phyloP scores from a whole-genome alignment of 2,329 filamentous ascomycete species.

The Erysiphe neolycopersici region DNA sequence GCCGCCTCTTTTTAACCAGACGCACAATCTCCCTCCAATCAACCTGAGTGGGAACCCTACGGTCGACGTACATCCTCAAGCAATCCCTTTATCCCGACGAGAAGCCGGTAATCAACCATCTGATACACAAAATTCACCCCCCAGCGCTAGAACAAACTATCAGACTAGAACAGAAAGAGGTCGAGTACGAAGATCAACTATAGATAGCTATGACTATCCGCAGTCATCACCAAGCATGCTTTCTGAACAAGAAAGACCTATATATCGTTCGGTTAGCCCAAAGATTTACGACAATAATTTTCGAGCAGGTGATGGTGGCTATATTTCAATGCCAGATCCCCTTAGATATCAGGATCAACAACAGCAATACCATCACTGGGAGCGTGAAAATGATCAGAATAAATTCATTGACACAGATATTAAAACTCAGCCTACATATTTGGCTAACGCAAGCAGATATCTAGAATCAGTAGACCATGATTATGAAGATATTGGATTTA shows the following conservation, averaged over 20 bases:
- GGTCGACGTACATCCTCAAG: constrained; percentile 20
- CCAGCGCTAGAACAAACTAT: constrained; percentile 26
- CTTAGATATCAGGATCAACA: constrained; percentile 18
- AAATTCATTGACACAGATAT: constrained; percentile 4
- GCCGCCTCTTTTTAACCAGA: constrained; percentile 19
- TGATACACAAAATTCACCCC: constrained; percentile 8
- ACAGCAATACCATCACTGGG: constrained; percentile 16
- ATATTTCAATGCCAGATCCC: constrained; percentile 30
- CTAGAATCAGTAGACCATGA: constrained; percentile 18
- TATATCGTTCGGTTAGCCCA: constrained; percentile 9
- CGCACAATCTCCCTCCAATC: constrained; percentile 25
- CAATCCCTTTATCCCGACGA: constrained; percentile 19
- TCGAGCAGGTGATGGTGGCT: constrained; percentile 24
- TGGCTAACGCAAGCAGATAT: constrained; percentile 14
- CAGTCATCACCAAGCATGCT: constrained; percentile 26
- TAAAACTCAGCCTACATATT: constrained; percentile 6
- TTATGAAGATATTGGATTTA: constrained; percentile 29
- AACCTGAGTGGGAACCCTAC: constrained; percentile 9
- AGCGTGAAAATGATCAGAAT: constrained; percentile 7
- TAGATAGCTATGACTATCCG: constrained; percentile 23
- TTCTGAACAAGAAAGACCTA: constrained; percentile 15
- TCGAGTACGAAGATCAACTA: constrained; percentile 20
- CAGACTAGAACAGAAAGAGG: constrained; percentile 25
- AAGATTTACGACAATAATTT: constrained; percentile 21
- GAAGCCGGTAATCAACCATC: constrained; percentile 12